Base-by-base conservation (phyloP, 108 stramenopile species). In the Chaetoceros tenuissimus region DNA sequence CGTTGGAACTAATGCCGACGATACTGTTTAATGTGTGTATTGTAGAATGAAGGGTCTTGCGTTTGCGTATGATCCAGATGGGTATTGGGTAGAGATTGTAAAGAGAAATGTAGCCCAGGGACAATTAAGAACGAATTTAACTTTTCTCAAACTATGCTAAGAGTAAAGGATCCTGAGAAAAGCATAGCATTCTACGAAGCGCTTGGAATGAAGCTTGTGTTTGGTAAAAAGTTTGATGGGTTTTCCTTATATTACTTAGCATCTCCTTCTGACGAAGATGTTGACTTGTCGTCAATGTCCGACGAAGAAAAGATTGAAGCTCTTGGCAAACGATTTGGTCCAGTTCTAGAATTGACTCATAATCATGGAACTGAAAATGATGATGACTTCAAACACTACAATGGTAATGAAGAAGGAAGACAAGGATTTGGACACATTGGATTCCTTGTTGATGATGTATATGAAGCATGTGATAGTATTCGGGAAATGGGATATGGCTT, bases 341-440 rank as follows among this genome's bases (percentile, higher is more conserved):
- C 86, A 10, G 77, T 93, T 3, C 57, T 95, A 59, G 96, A 97
- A 66, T 69, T 97, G 34, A 97, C 96, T 0, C 91, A 95, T 60
- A 95, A 95, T 68, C 92, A 97, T 67, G 96, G 94, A 31, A 88
- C 91, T 13, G 94, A 95, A 71, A 62, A 56, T 20, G 82, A 94
- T 27, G 71, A 70, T 27, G 67, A 59, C 24, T 88, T 89, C 56
- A 51, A 76, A 52, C 91, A 96, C 64, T 80, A 73, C 59, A 94
- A 84, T 69, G 98, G 98, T 20, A 99, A 99, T 67, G 92, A 94
- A 69, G 94, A 95, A 53, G 94, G 81, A 27, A 76, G 84, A 43
- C 84, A 92, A 44, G 98, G 98, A 30, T 99, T 96, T 79, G 96
- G 96, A n/a, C 98, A 99, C 71, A 73, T 99, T 70, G 98, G 94